Conservation (phyloP, 805 yeast species). For the Candida caryicola region DNA sequence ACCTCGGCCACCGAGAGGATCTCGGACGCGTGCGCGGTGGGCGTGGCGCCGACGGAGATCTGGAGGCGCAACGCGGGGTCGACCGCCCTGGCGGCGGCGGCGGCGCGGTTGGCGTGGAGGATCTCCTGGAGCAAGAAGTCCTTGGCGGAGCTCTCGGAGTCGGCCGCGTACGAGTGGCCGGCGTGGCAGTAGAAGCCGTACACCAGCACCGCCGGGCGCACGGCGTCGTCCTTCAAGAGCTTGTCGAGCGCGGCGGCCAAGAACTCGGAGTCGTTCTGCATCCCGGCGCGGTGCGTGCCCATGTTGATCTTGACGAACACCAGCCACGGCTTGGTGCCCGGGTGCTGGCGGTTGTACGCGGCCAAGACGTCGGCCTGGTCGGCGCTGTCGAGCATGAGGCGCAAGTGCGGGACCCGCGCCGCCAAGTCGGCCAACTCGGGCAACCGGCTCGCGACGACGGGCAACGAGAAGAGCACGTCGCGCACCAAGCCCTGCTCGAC, state of each 20-base stretch:
- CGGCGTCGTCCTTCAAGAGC: constrained; percentile 22
- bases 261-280: constrained; percentile 26
- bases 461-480: constrained; percentile 39
- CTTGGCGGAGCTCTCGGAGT: constrained; percentile 45
- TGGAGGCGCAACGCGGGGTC: constrained; percentile 40
- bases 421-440: constrained; percentile 47
- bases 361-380: constrained; percentile 53
- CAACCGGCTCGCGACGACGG: constrained; percentile 46
- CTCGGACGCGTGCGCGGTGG: constrained; percentile 65
- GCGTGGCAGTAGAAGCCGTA: constrained; percentile 79
- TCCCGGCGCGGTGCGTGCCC: constrained; percentile 74
- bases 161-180: constrained; percentile 66
- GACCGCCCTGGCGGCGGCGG: constrained; percentile 30
- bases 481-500: constrained; percentile 35
- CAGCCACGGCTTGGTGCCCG: constrained; percentile 48
- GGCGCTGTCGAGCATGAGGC: constrained; percentile 59
- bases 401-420: constrained; percentile 40
- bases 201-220: constrained; percentile 37
- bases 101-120: constrained; percentile 53
- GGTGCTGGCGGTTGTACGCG: constrained; percentile 27
- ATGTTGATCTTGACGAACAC: constrained; percentile 65
- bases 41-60: constrained; percentile 79
- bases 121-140: constrained; percentile 54
- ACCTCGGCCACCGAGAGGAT: constrained; percentile 20
- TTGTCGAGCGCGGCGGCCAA: constrained; percentile 35